These are phyloP conservation scores for Termitomyces heimii DNA, from an alignment of 768 basidiomycete species.

Conservation along the genomic window DNA sequence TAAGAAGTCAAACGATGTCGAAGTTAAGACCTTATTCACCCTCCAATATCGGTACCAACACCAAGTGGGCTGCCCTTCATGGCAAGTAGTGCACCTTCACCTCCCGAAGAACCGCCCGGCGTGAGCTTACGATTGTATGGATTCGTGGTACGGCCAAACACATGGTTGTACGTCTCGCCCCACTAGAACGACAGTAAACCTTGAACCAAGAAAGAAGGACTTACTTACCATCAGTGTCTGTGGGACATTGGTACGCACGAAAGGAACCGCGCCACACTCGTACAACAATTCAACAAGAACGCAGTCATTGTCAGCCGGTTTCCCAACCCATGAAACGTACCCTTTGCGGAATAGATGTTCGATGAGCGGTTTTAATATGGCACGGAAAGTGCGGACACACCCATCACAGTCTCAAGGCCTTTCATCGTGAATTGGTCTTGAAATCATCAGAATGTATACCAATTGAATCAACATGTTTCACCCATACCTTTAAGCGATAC, in stretches of 20 bases:
- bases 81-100: slow-evolving; percentile 59
- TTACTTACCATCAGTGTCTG: slow-evolving; percentile 44
- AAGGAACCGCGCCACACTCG: slow-evolving; percentile 52
- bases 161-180: slow-evolving; percentile 57
- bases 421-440: slow-evolving; percentile 52
- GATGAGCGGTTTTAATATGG: not conserved
- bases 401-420: slow-evolving; percentile 46
- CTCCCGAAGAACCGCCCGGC: slow-evolving; percentile 61
- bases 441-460: not conserved
- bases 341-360: slow-evolving; percentile 21
- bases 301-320: slow-evolving; percentile 38
- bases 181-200: slow-evolving; percentile 20
- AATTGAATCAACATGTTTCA: not conserved
- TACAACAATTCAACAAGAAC: slow-evolving; percentile 48
- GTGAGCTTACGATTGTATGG: slow-evolving; percentile 54
- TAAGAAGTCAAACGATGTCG: not conserved
- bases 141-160: slow-evolving; percentile 59
- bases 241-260: slow-evolving; percentile 50
- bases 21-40: slow-evolving; percentile 26
- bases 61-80: slow-evolving; percentile 56
- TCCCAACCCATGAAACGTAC: slow-evolving; percentile 50
- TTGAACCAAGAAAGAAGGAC: not conserved
- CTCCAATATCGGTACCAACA: slow-evolving; percentile 59
- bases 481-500: slow-evolving; percentile 31
- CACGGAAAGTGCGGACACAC: slow-evolving; percentile 5